Evolutionary conservation across 1,284 basidiomycete species (phyloP).

Genomic region (Puccinia triticina): DNA sequence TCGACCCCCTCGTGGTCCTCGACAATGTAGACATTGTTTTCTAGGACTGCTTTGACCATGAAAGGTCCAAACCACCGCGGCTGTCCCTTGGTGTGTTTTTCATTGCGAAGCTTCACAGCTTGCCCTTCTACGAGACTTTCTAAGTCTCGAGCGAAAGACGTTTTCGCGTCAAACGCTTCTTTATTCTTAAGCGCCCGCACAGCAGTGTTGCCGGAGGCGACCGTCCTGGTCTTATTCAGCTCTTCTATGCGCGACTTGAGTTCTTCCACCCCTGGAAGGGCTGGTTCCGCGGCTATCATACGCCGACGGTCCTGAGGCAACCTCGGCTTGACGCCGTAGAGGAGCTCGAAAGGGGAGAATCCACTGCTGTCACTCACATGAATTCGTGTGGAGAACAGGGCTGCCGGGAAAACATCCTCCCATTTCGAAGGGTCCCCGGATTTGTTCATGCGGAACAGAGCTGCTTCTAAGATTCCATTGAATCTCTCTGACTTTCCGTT

Average conservation of each 20-base stretch:
- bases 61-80: conserved; percentile 12
- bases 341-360: too few relatives aligned
- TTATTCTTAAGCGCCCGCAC: neutral
- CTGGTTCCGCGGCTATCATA: neutral
- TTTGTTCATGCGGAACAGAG: neutral
- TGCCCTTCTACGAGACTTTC: neutral
- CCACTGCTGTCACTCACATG: too few relatives aligned
- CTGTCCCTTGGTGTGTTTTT: conserved; percentile 4
- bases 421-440: neutral
- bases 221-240: neutral
- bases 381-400: too few relatives aligned
- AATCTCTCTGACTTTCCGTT: conserved; percentile 52
- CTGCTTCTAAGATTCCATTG: conserved; percentile 35
- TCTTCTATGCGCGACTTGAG: neutral
- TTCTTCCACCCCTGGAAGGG: neutral
- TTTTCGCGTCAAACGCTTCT: neutral
- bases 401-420: too few relatives aligned
- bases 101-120: conserved; percentile 13
- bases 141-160: neutral
- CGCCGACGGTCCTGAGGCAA: neutral
- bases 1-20: neutral
- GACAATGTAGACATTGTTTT: conserved; percentile 1
- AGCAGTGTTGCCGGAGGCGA: neutral
- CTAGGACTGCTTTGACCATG: neutral
- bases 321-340: too few relatives aligned